Percentiles rank a stretch among this genome's conserved stretches.
Evolutionary conservation across 2,329 filamentous ascomycete species (phyloP).

Genomic region (Verticillium klebahnii): DNA sequence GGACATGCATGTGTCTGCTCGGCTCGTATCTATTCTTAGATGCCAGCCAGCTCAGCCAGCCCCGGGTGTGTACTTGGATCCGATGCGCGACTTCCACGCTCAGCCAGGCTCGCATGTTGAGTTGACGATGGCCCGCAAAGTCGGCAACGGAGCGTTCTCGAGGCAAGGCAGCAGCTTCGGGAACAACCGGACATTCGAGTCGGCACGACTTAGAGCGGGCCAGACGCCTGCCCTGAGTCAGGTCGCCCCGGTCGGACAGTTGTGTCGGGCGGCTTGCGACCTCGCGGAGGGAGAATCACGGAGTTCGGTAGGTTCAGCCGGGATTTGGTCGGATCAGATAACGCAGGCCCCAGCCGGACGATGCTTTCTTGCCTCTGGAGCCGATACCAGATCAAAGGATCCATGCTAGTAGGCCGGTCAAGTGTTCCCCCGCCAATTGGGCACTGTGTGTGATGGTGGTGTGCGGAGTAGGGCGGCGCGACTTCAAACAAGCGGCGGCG

Average conservation of each 20-base stretch:
- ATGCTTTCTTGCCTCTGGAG: not conserved
- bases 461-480: not conserved
- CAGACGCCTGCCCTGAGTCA: not conserved
- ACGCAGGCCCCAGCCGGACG: not conserved
- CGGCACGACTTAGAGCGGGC: not conserved
- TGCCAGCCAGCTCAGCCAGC: not conserved
- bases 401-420: not conserved
- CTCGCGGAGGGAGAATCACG: not conserved
- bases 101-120: not conserved
- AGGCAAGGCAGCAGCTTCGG: not conserved
- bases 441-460: not conserved
- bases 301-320: not conserved
- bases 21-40: not conserved
- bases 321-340: not conserved
- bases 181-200: not conserved
- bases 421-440: not conserved
- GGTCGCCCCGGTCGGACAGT: not conserved
- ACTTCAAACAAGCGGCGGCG: not conserved
- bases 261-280: not conserved
- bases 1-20: not conserved
- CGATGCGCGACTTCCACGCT: not conserved
- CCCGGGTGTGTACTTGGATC: not conserved
- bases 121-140: not conserved
- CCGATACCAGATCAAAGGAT: not conserved
- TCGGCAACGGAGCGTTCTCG: not conserved